phyloP scores from a whole-genome alignment of 1,284 basidiomycete species.

The Cryptococcus jaspeensis region DNA sequence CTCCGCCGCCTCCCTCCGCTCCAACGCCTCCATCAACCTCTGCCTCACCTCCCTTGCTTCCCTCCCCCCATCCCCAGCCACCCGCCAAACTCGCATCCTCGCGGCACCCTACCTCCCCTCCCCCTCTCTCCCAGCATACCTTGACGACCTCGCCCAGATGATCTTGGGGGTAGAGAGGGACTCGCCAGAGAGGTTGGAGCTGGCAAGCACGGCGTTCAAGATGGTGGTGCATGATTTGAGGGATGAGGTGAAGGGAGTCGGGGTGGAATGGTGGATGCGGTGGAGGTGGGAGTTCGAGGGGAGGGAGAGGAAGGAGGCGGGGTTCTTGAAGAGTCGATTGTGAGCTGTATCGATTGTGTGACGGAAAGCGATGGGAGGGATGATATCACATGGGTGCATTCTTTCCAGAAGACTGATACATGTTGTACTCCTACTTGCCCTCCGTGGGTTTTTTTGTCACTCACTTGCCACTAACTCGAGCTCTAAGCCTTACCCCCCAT shows the following conservation, averaged over 20 bases:
- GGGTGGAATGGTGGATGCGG: constrained; percentile 40
- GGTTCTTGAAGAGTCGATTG: constrained; percentile 8
- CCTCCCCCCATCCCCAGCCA: constrained; percentile 5
- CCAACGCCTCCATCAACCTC: constrained; percentile 4
- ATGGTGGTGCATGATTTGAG: constrained; percentile 32
- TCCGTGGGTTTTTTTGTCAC: no score
- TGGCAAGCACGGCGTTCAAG: constrained; percentile 26
- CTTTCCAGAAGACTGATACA: no score
- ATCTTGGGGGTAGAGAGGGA: constrained; percentile 16
- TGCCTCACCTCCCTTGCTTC: constrained; percentile 9
- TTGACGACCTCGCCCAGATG: constrained; percentile 24
- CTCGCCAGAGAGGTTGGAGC: constrained; percentile 24
- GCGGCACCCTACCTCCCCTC: constrained; percentile 20
- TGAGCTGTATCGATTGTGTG: not conserved
- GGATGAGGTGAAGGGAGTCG: constrained; percentile 29
- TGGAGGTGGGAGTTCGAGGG: constrained; percentile 20
- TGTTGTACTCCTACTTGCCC: no score
- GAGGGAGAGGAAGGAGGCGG: not conserved
- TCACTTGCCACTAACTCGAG: no score
- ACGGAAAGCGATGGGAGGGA: not conserved
- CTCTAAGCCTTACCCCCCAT: no score
- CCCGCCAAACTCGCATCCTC: constrained; percentile 19
- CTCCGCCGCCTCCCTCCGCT: constrained; percentile 18
- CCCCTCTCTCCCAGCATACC: constrained; percentile 17
- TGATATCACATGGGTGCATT: no score